Percentiles rank a stretch among this genome's conserved stretches.
Conservation (phyloP, 176 grass and related monocot species). For the Pontederia paniculata region DNA sequence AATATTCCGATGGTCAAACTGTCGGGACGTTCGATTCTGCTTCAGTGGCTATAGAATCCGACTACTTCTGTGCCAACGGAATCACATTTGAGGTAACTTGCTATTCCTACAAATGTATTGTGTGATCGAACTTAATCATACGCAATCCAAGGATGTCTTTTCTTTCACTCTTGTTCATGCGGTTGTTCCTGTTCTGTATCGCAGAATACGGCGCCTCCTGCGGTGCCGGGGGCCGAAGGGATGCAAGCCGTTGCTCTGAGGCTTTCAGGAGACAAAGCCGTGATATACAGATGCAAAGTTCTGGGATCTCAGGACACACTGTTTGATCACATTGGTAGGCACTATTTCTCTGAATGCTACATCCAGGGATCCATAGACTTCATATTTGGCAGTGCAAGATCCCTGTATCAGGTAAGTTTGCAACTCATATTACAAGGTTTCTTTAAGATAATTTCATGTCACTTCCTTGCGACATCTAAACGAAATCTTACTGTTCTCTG, state of each 20-base stretch:
- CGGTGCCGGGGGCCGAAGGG: slow-evolving; percentile 55
- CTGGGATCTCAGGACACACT: slow-evolving; percentile 90
- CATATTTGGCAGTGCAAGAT: slow-evolving; percentile 83
- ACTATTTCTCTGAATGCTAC: slow-evolving; percentile 64
- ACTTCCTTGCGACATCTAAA: not conserved
- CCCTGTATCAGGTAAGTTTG: slow-evolving; percentile 60
- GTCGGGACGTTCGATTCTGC: slow-evolving; percentile 82
- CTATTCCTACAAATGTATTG: too few species aligned
- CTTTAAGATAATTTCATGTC: too few species aligned
- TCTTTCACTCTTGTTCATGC: not conserved
- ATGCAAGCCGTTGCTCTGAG: slow-evolving; percentile 86
- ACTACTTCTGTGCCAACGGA: slow-evolving; percentile 78
- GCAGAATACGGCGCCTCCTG: slow-evolving; percentile 71
- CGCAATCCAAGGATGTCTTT: too few species aligned
- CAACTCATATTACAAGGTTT: too few species aligned
- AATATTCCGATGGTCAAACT: slow-evolving; percentile 22
- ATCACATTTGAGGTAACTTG: slow-evolving; percentile 69
- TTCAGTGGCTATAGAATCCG: slow-evolving; percentile 72
- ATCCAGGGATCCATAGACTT: slow-evolving; percentile 99
- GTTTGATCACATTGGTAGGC: slow-evolving; percentile 79
- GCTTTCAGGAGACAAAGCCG: slow-evolving; percentile 80
- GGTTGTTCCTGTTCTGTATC: not conserved
- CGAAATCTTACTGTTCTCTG: too few species aligned
- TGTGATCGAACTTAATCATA: not conserved
- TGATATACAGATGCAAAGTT: slow-evolving; percentile 69